Evolutionary conservation across 2,329 filamentous ascomycete species (phyloP).

Genomic region (Hypoxylon sp.): DNA sequence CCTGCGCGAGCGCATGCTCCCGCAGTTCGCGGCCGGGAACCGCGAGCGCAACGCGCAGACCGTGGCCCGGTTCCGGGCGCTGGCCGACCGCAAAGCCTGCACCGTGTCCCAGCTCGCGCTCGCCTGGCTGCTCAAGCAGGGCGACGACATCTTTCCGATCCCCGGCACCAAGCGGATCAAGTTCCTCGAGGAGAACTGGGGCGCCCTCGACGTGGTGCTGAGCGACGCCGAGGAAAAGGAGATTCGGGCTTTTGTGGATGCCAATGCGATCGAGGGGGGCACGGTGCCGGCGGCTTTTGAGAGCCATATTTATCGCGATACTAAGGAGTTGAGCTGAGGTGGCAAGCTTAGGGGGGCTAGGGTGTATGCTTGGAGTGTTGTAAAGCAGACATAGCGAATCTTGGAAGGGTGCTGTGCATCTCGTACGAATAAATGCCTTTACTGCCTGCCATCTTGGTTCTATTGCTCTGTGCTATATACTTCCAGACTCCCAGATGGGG

Average conservation of each 20-base stretch:
- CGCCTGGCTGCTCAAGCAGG: constrained; percentile 63
- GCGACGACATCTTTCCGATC: constrained; percentile 52
- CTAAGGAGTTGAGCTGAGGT: constrained; percentile 12
- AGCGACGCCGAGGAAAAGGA: constrained; percentile 40
- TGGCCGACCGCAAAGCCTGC: constrained; percentile 48
- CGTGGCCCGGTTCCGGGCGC: constrained; percentile 40
- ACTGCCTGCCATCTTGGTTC: too few species aligned
- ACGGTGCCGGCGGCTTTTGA: constrained; percentile 17
- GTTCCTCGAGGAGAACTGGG: constrained; percentile 49
- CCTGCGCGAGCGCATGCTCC: constrained; percentile 44
- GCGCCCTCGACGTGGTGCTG: constrained; percentile 36
- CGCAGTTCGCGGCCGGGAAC: constrained; percentile 56
- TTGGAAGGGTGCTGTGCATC: too few species aligned
- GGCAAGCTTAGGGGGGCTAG: too few species aligned
- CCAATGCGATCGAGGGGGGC: constrained; percentile 5
- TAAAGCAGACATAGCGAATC: too few species aligned
- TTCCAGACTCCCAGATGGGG: too few species aligned
- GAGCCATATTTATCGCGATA: constrained; percentile 8
- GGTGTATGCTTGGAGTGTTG: too few species aligned
- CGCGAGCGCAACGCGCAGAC: constrained; percentile 58
- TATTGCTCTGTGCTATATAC: too few species aligned
- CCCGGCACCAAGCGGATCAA: constrained; percentile 50
- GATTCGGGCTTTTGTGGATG: constrained; percentile 32
- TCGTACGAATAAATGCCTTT: too few species aligned
- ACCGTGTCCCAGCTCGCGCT: constrained; percentile 63